Evolutionary conservation across 2,329 filamentous ascomycete genomes (phyloP).

Genomic region (Orbilia brochopaga): DNA sequence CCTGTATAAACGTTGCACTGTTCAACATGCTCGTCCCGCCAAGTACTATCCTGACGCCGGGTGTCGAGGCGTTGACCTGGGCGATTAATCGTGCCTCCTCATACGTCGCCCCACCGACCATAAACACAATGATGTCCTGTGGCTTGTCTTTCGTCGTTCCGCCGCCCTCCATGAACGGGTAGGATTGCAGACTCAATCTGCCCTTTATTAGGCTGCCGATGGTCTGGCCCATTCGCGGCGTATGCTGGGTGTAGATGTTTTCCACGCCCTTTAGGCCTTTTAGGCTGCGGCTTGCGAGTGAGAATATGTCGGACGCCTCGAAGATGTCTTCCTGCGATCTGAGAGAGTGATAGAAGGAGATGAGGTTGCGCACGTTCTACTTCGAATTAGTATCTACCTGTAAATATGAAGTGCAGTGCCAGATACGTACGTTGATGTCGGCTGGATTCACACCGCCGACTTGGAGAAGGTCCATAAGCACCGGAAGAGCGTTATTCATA

Average conservation of each 20-base stretch:
- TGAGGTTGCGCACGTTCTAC: constrained; percentile 71
- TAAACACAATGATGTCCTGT: constrained; percentile 94
- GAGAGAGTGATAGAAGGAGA: constrained; percentile 84
- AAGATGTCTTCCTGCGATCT: constrained; percentile 79
- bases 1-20: constrained; percentile 79
- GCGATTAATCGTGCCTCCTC: constrained; percentile 96
- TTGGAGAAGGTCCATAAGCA: constrained; percentile 86
- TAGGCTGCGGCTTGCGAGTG: constrained; percentile 82
- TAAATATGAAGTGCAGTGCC: background rate
- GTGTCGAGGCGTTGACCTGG: constrained; percentile 88
- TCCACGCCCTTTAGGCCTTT: constrained; percentile 97
- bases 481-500: constrained; percentile 78
- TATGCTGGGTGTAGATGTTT: constrained; percentile 98
- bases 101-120: constrained; percentile 90
- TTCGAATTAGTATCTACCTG: background rate
- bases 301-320: constrained; percentile 88
- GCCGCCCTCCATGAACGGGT: constrained; percentile 89
- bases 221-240: constrained; percentile 82
- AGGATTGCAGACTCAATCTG: constrained; percentile 80
- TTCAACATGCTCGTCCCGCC: constrained; percentile 90
- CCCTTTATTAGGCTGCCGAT: constrained; percentile 94
- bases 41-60: constrained; percentile 85
- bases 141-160: constrained; percentile 90
- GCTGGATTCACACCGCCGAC: constrained; percentile 82
- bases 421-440: constrained; percentile 62